phyloP scores from a whole-genome alignment of 2,329 filamentous ascomycete species.

The Pseudogymnoascus sp. region DNA sequence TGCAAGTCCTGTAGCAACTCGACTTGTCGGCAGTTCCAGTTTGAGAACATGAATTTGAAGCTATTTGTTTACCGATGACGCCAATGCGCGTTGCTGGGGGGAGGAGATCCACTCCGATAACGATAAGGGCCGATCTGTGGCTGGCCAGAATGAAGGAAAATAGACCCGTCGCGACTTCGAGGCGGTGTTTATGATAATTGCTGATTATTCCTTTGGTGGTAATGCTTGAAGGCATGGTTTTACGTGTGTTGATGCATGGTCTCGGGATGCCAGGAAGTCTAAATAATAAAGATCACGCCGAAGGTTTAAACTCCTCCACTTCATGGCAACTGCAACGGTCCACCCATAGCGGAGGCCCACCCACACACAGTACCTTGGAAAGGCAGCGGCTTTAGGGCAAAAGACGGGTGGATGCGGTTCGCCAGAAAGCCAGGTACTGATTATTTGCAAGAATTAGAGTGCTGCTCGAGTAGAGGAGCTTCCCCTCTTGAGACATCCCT shows the following conservation, averaged over 20 bases:
- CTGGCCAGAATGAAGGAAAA: conserved; percentile 4
- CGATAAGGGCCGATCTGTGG: conserved; percentile 7
- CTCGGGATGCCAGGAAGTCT: background rate
- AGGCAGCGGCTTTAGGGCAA: background rate
- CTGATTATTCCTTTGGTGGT: background rate
- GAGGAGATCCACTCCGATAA: conserved; percentile 9
- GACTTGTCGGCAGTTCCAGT: conserved; percentile 21
- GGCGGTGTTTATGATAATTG: background rate
- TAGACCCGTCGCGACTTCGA: background rate
- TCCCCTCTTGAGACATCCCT: conserved; percentile 1
- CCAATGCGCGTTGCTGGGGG: conserved; percentile 11
- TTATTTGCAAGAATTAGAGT: background rate
- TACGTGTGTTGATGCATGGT: background rate
- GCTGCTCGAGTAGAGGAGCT: background rate
- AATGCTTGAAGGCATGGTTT: conserved; percentile 3
- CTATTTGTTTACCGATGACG: conserved; percentile 13
- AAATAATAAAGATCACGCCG: background rate
- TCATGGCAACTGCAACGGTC: conserved; percentile 5
- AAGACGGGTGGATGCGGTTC: background rate
- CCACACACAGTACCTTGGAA: conserved; percentile 3
- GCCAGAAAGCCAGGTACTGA: background rate
- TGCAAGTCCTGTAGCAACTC: conserved; percentile 22
- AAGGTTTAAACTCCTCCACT: background rate
- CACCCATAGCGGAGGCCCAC: background rate
- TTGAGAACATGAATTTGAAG: conserved; percentile 24